Conservation (phyloP, 2,329 filamentous ascomycete genomes). For the Alternaria atra region DNA sequence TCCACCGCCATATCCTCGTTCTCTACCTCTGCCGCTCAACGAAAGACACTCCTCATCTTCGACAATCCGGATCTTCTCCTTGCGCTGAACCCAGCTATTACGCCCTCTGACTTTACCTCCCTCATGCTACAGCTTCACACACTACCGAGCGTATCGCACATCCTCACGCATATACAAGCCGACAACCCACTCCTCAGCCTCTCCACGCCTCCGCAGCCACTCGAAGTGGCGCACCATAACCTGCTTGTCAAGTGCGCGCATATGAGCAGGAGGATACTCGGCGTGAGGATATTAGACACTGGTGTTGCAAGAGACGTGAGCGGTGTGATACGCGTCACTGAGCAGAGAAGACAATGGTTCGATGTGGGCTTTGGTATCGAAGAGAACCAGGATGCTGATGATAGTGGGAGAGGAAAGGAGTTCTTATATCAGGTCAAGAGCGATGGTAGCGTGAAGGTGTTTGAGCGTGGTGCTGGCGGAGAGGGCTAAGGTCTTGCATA, state of each 20-base stretch:
- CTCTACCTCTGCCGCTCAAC: slow-evolving; percentile 15
- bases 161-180: slow-evolving; percentile 72
- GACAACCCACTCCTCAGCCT: slow-evolving; percentile 73
- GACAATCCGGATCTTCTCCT: slow-evolving; percentile 57
- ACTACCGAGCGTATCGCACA: slow-evolving; percentile 68
- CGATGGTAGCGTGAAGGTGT: slow-evolving; percentile 83
- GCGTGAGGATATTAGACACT: slow-evolving; percentile 80
- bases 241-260: slow-evolving; percentile 78
- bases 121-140: slow-evolving; percentile 40
- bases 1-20: slow-evolving; percentile 36
- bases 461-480: slow-evolving; percentile 73
- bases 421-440: slow-evolving; percentile 81
- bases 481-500: slow-evolving; percentile 12
- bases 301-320: slow-evolving; percentile 91
- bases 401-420: slow-evolving; percentile 66
- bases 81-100: slow-evolving; percentile 41
- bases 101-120: slow-evolving; percentile 32
- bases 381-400: slow-evolving; percentile 30
- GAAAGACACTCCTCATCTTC: slow-evolving; percentile 54
- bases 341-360: slow-evolving; percentile 45
- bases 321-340: slow-evolving; percentile 81
- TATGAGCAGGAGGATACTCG: slow-evolving; percentile 74
- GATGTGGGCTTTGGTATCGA: slow-evolving; percentile 29
- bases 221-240: slow-evolving; percentile 47
- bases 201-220: slow-evolving; percentile 58